phyloP scores from a whole-genome alignment of 2,329 filamentous ascomycete genomes.

The Fusarium continuum region DNA sequence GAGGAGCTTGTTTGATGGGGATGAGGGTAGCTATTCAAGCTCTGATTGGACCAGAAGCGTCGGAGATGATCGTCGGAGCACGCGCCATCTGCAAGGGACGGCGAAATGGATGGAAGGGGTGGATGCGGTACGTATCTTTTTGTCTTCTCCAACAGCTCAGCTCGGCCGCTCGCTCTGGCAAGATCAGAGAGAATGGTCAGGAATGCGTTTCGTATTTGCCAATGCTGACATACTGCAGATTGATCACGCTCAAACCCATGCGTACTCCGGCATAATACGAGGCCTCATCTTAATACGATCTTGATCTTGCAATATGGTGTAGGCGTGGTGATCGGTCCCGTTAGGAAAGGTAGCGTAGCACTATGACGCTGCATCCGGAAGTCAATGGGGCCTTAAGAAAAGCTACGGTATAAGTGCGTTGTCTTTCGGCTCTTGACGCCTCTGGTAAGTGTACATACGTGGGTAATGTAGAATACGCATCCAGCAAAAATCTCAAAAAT shows the following conservation, averaged over 20 bases:
- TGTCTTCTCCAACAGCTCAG: not conserved
- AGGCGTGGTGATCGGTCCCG: slow-evolving; percentile 6
- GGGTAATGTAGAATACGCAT: slow-evolving; percentile 1
- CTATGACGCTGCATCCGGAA: slow-evolving; percentile 29
- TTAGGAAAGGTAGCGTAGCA: not conserved
- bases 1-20: slow-evolving; percentile 43
- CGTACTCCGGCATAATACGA: slow-evolving; percentile 13
- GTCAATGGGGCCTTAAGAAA: slow-evolving; percentile 5
- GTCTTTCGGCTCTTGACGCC: slow-evolving; percentile 17
- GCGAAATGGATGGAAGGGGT: slow-evolving; percentile 15
- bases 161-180: not conserved
- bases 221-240: slow-evolving; percentile 9
- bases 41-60: slow-evolving; percentile 12
- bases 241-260: not conserved
- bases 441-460: slow-evolving; percentile 11
- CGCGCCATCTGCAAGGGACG: slow-evolving; percentile 21
- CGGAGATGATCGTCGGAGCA: slow-evolving; percentile 15
- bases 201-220: slow-evolving; percentile 38
- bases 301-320: not conserved
- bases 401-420: not conserved
- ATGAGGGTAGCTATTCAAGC: not conserved
- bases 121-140: slow-evolving; percentile 13
- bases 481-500: not conserved
- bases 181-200: slow-evolving; percentile 6
- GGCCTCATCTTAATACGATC: slow-evolving; percentile 10